Conservation (phyloP, 371 early-diverging fungal genomes). For the Polyrhizophydium stewartii region DNA sequence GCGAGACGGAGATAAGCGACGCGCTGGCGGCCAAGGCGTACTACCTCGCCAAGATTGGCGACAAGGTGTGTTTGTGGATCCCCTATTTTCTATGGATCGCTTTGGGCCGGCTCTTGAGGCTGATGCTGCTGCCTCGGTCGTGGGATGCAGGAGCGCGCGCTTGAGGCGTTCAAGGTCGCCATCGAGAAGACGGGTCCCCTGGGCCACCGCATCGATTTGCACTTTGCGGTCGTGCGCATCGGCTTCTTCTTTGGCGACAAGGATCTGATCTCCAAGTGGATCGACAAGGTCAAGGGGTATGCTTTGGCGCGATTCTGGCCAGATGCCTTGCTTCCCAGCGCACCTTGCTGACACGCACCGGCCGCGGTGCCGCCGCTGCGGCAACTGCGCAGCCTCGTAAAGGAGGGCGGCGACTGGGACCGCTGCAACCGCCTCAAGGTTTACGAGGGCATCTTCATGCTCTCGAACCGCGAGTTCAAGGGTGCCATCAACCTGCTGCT, state of each 20-base stretch:
- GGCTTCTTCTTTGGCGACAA: slow-evolving; percentile 92
- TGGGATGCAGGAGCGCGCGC: slow-evolving; percentile 71
- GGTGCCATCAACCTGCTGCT: slow-evolving; percentile 85
- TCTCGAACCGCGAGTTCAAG: slow-evolving; percentile 95
- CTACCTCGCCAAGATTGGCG: slow-evolving; percentile 89
- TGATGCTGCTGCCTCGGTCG: no score
- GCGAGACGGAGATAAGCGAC: slow-evolving; percentile 92
- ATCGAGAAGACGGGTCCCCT: slow-evolving; percentile 84
- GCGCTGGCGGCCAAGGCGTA: slow-evolving; percentile 88
- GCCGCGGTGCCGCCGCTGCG: no score
- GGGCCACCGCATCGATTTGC: slow-evolving; percentile 88
- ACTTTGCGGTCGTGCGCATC: slow-evolving; percentile 86
- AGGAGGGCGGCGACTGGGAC: slow-evolving; percentile 99
- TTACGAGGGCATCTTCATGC: slow-evolving; percentile 90
- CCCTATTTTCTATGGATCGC: no score
- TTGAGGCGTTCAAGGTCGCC: slow-evolving; percentile 75
- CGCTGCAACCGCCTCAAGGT: slow-evolving; percentile 98
- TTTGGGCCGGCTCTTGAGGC: no score
- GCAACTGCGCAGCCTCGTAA: slow-evolving; percentile 90
- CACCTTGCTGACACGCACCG: neutral
- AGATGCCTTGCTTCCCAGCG: neutral
- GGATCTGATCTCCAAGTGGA: slow-evolving; percentile 69
- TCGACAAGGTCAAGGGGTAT: slow-evolving; percentile 72
- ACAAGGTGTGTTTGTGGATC: slow-evolving; percentile 66
- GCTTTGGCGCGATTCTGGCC: neutral